Base-by-base conservation (phyloP, 208 protist species). In the Leishmania mexicana region DNA sequence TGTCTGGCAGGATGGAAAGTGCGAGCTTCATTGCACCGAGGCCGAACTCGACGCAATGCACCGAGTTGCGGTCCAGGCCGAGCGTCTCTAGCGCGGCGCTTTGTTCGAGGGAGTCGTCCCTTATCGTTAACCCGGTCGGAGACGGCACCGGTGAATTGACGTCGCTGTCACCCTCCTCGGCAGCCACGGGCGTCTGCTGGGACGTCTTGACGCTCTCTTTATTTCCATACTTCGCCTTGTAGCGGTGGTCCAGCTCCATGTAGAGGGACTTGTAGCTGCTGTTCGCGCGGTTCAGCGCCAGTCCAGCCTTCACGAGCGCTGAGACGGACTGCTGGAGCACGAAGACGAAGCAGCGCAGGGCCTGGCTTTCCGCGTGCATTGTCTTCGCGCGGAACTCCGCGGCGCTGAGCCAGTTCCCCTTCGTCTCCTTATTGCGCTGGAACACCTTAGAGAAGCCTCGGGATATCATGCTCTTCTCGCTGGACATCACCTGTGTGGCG, bases 361-460 rank as follows among this genome's bases (percentile, higher is more conserved):
- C 81, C 67, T 93, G 85, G 13, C 87, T 81, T 71, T 88, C 82
- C 13, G 87, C 90, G 40, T 90, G 81, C 13, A 90, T 83, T n/a
- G 84, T 83, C 78, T 90, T 90, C 38, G 88, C 88, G 47, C 90
- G 92, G 75, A 89, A 94, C 81, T 93, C 89, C 0, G 81, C 79
- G 13, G 90, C 73, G 10, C 57, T 78, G 57, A 93, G 77, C 78
- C 82, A 86, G 40, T 81, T 79, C 47, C 65, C 54, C 28, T 78
- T 78, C 5, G 84, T 42, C 58, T 83, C 81, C 58, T 83, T 81
- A 7, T 73, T 76, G n/a, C 78, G 42, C n/a, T 85, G 81, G 5
- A 85, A 76, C 71, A 93, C 75, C 45, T 80, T 84, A 11, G 75
- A 57, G 45, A 93, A 79, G 2, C 82, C 74, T 24, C 74, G 68